Base-by-base conservation (phyloP, 306 rosid genomes). In the Cucurbita moschata region DNA sequence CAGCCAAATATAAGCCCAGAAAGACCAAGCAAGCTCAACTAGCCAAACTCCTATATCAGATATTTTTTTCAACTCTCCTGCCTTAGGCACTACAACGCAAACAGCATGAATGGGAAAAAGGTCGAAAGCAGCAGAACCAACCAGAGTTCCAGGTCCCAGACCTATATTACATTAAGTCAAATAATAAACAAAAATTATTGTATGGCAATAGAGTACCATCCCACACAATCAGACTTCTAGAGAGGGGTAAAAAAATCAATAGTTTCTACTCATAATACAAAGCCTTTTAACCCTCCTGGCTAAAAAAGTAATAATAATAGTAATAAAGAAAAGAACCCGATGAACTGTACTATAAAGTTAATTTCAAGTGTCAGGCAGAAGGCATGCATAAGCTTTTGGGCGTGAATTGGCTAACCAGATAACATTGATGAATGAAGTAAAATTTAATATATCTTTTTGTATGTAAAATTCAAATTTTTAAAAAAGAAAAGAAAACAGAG, bases 71-170 rank as follows among this genome's bases (percentile, higher is more conserved):
- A 86, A 81, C 83, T 89, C 89, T 76, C 97, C 97, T 75, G 88
- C 92, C 86, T 82, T 89, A 16, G 97, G 97, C 85, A 87, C 87
- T 58, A 93, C 83, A 49, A 93, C 92, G 69, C 98, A 93, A 75
- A 88, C 89, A 58, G 98, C 98, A 60, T 93, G 98, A 79, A 94
- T 94, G 75, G 97, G 98, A 77, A 94, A 94, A 77, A 93, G 94
- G 77, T 94, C 97, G 76, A 94, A 94, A 61, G 98, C 97, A 72
- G 98, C 98, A 76, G 98, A 94, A 73, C 98, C 98, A 61, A 94
- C 92, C 68, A 94, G 97, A 12, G 98, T 94, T 75, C 95, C 98
- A 43, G 98, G 98, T 66, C 98, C 98, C 89, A 90, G 87, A 84
- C 98, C 98, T 94, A 79, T 55, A 80, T 75, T 49, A 73, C 46